phyloP scores from a whole-genome alignment of 805 yeast genomes.

The Cyberlindnera lachancei region DNA sequence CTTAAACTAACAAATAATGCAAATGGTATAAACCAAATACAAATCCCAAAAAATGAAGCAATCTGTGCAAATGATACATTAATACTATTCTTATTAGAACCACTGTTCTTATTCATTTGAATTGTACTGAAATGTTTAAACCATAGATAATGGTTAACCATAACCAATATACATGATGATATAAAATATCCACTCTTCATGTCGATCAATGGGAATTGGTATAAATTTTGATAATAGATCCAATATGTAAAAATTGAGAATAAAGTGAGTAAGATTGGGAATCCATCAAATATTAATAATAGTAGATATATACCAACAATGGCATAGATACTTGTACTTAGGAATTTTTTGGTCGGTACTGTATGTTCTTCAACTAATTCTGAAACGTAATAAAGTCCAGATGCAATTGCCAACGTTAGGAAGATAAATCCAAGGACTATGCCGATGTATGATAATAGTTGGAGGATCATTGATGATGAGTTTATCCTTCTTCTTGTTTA shows the following conservation, averaged over 20 bases:
- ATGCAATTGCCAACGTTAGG: slow-evolving; percentile 66
- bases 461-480: slow-evolving; percentile 46
- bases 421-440: slow-evolving; percentile 52
- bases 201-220: slow-evolving; percentile 76
- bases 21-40: slow-evolving; percentile 92
- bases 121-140: slow-evolving; percentile 78
- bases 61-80: slow-evolving; percentile 83
- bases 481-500: background rate
- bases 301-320: slow-evolving; percentile 50
- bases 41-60: slow-evolving; percentile 89
- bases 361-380: slow-evolving; percentile 93
- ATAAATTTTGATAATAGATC: slow-evolving; percentile 70
- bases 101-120: no score
- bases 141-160: slow-evolving; percentile 84
- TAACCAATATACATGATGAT: slow-evolving; percentile 61
- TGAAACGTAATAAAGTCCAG: slow-evolving; percentile 79
- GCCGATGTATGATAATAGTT: slow-evolving; percentile 53
- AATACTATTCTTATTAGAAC: no score
- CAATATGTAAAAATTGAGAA: slow-evolving; percentile 66
- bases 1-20: slow-evolving; percentile 85
- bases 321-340: slow-evolving; percentile 53
- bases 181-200: slow-evolving; percentile 67
- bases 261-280: slow-evolving; percentile 62
- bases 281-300: slow-evolving; percentile 65
- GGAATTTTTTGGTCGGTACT: slow-evolving; percentile 68